Evolutionary conservation across 768 basidiomycete genomes (phyloP), one percentile per base, ranked within the genome.

Genomic region (Chalciporus pseudorubinellus): DNA sequence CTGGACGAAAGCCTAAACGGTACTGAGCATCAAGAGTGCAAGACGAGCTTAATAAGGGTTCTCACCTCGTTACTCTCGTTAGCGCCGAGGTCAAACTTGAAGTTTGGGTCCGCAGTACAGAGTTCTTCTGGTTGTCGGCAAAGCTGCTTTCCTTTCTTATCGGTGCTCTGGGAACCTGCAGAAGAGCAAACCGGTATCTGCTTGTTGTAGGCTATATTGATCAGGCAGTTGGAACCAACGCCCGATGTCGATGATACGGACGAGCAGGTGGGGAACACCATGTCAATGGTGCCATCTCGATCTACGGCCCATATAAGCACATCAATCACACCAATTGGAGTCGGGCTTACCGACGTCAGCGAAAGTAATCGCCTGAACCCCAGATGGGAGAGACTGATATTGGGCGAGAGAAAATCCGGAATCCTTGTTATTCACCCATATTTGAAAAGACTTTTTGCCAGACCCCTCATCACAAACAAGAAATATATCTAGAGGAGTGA

Each of bases 201-300:
- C 56, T 85, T 77, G 68, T 98, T 99, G 72, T 92, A 98, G 4
- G 85, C 95, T 50, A 98, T 87, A 63, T 95, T 95, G 68, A 99
- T 80, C 44, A 74, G 74, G 66, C 97, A 98, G 36, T 82, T 78
- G 2, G 73, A 72, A 11, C 94, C 94, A 1, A 89, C 70, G 3
- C 94, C 93, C 0, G 78, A 82, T 1, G 78, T 74, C 1, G 74
- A 65, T 0, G 88, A 85, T n/a, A 90, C 81, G 3, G 77, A 79
- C 0, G 75, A 70, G 65, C 97, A 99, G 1, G 89, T 89, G 0
- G 91, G 80, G 63, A 98, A 92, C 40, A 99, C 77, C 79, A 98
- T 84, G 67, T 98, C 97, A 28, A 98, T 89, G 1, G 95, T 95
- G 1, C 97, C 97, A 60, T 98, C 97, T 7, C 97, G 84, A 62